A percentile compares a stretch with the other conserved stretches of the same genome.
Evolutionary conservation across 2,329 filamentous ascomycete species (phyloP).

Genomic region (Fusarium sp.): DNA sequence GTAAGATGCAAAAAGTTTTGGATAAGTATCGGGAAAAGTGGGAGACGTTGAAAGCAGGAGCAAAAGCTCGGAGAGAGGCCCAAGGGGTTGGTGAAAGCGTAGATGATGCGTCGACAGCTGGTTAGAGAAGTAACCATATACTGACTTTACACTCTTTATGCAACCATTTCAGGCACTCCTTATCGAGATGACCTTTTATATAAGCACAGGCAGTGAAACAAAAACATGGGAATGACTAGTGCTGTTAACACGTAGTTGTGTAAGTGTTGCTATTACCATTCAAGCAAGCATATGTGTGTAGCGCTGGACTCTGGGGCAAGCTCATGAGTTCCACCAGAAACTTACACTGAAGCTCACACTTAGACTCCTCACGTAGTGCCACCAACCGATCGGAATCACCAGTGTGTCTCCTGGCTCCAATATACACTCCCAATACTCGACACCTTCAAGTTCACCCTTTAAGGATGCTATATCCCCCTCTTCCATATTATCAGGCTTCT

Average conservation of each 20-base stretch:
- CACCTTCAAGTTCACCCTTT: conserved; percentile 63
- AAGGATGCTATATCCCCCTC: conserved; percentile 53
- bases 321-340: conserved; percentile 85
- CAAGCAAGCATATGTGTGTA: neutral
- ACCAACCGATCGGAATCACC: conserved; percentile 95
- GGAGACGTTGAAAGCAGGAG: conserved; percentile 70
- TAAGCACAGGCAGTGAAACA: neutral
- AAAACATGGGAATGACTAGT: neutral
- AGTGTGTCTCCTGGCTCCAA: conserved; percentile 84
- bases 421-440: conserved; percentile 80
- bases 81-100: conserved; percentile 52
- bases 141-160: neutral
- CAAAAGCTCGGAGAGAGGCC: conserved; percentile 65
- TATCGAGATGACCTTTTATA: conserved; percentile 17
- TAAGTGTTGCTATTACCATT: neutral
- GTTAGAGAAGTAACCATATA: conserved; percentile 19
- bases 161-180: neutral
- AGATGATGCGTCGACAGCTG: conserved; percentile 49
- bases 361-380: conserved; percentile 93
- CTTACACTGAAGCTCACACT: conserved; percentile 93
- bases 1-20: conserved; percentile 66
- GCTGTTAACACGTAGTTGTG: neutral
- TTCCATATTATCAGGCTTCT: conserved; percentile 42
- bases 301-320: neutral
- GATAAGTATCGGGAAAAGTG: conserved; percentile 70